phyloP scores from a whole-genome alignment of 208 protist genomes.

The Acanthamoeba sp. region DNA sequence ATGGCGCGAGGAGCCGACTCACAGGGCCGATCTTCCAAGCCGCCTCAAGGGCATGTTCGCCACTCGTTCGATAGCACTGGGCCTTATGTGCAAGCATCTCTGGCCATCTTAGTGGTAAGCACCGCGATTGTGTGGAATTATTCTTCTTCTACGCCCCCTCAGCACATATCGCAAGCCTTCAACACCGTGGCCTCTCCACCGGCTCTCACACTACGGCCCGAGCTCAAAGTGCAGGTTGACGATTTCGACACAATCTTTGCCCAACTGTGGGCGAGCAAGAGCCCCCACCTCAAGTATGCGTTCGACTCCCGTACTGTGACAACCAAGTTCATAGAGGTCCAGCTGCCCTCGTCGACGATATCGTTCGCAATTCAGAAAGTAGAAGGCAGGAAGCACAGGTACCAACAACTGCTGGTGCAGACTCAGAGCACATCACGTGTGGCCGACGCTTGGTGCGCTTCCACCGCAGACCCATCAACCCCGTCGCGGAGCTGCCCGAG shows the following conservation, averaged over 20 bases:
- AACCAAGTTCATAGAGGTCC: not conserved
- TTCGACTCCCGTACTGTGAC: not conserved
- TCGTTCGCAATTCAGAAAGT: conserved; percentile 13
- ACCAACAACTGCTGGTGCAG: not conserved
- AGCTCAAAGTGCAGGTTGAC: not conserved
- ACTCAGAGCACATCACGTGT: not conserved
- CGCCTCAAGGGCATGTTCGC: too few relatives aligned
- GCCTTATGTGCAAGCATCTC: too few relatives aligned
- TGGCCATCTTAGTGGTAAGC: not conserved
- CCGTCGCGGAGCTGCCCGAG: conserved; percentile 9
- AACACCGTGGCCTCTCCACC: not conserved
- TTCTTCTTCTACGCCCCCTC: not conserved
- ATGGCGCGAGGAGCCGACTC: too few relatives aligned
- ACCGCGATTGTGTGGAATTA: conserved; percentile 12
- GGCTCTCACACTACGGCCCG: not conserved
- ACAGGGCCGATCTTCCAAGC: too few relatives aligned
- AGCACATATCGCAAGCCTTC: not conserved
- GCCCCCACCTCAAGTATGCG: not conserved
- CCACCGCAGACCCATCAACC: conserved; percentile 22
- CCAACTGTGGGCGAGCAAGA: not conserved
- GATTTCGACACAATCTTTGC: not conserved
- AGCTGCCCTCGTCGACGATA: not conserved
- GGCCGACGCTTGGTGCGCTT: not conserved
- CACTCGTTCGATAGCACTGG: too few relatives aligned
- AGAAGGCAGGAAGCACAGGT: conserved; percentile 4